Evolutionary conservation across 2,329 filamentous ascomycete genomes (phyloP).

Genomic region (Xylariaceae sp.): DNA sequence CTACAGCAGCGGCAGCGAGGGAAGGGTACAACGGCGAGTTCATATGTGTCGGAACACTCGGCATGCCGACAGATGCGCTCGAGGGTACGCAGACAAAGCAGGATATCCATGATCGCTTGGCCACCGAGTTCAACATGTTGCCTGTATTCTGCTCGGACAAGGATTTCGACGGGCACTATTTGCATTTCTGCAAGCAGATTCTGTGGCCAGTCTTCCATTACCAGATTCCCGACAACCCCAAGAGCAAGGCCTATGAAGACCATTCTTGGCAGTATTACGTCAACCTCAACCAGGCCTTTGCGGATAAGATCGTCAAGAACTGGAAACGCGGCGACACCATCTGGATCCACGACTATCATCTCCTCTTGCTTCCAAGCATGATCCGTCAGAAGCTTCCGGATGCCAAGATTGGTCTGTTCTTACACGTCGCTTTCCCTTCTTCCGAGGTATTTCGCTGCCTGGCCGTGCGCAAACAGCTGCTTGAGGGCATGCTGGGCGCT

Average conservation of each 20-base stretch:
- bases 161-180: constrained; percentile 91
- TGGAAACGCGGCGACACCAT: constrained; percentile 92
- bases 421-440: constrained; percentile 92
- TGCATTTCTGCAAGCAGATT: constrained; percentile 96
- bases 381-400: constrained; percentile 84
- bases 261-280: constrained; percentile 96
- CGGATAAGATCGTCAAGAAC: constrained; percentile 80
- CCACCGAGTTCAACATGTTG: constrained; percentile 75
- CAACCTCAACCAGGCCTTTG: constrained; percentile 87
- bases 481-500: constrained; percentile 88
- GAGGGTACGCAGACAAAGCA: constrained; percentile 67
- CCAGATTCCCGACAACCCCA: constrained; percentile 94
- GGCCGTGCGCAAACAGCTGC: constrained; percentile 76
- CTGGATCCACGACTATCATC: constrained; percentile 95
- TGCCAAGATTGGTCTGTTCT: constrained; percentile 91
- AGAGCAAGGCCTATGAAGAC: constrained; percentile 96
- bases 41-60: constrained; percentile 87
- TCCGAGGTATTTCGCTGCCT: constrained; percentile 94
- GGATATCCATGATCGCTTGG: constrained; percentile 76
- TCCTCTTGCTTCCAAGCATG: constrained; percentile 84
- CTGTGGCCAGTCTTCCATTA: constrained; percentile 98
- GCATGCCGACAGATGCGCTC: constrained; percentile 87
- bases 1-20: constrained; percentile 70
- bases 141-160: constrained; percentile 83
- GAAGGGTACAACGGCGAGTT: constrained; percentile 66